Evolutionary conservation across 306 rosid species (phyloP).

Genomic region (Corylus americana): DNA sequence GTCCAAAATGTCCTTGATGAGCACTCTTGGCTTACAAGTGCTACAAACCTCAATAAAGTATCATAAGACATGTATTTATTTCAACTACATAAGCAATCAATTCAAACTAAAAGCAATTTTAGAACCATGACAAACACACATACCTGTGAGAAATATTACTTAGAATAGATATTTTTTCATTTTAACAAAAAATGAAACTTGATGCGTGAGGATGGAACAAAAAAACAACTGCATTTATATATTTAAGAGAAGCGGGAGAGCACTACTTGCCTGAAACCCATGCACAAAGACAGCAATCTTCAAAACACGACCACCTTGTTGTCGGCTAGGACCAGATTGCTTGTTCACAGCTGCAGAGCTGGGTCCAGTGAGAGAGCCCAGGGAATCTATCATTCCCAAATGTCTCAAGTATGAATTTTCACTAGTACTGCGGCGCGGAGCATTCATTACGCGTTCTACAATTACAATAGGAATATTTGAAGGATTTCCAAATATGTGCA

Average conservation of each 20-base stretch:
- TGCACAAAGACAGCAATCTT: constrained; percentile 93
- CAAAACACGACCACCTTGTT: constrained; percentile 54
- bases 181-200: not conserved
- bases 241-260: constrained; percentile 1
- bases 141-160: not conserved
- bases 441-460: constrained; percentile 83
- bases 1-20: not conserved
- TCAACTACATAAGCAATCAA: not conserved
- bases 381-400: constrained; percentile 45
- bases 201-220: not conserved
- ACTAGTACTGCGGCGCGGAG: constrained; percentile 68
- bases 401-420: constrained; percentile 60
- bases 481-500: constrained; percentile 86
- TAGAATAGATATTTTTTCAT: not conserved
- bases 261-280: constrained; percentile 93
- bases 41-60: not conserved
- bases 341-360: constrained; percentile 36
- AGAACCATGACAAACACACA: not conserved
- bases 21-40: not conserved
- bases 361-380: constrained; percentile 34
- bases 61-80: not conserved
- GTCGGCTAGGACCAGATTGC: constrained; percentile 30
- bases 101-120: not conserved
- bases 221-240: not conserved
- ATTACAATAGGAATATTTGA: constrained; percentile 72